phyloP scores from a whole-genome alignment of 2,329 filamentous ascomycete species.

The Aureobasidium sp. region DNA sequence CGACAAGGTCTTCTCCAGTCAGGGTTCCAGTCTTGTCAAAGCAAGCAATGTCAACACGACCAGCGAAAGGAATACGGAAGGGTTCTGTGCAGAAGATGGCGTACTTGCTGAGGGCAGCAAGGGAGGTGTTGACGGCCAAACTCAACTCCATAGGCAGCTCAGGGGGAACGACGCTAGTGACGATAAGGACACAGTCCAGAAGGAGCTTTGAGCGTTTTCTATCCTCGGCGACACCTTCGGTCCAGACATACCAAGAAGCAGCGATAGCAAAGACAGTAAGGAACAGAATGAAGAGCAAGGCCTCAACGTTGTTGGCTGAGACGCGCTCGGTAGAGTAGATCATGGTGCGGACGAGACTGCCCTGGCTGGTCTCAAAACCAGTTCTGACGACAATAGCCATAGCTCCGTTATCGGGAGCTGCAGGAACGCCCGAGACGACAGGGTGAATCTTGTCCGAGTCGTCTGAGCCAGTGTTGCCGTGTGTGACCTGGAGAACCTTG shows the following conservation, averaged over 20 bases:
- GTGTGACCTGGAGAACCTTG: conserved; percentile 92
- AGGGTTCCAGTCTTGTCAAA: conserved; percentile 98
- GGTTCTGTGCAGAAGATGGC: conserved; percentile 99
- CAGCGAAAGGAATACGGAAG: conserved; percentile 94
- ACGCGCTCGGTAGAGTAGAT: conserved; percentile 98
- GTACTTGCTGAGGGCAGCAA: conserved; percentile 87
- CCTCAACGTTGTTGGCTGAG: conserved; percentile 96
- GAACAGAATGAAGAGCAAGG: conserved; percentile 95
- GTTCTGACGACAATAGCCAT: conserved; percentile 95
- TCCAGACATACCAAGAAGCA: conserved; percentile 98
- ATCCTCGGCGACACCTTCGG: conserved; percentile 88
- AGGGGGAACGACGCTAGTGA: conserved; percentile 96
- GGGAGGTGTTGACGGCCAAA: conserved; percentile 92
- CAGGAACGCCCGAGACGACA: conserved; percentile 66
- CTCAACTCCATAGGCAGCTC: conserved; percentile 98
- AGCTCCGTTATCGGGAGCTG: conserved; percentile 88
- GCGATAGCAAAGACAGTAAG: conserved; percentile 92
- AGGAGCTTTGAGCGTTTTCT: conserved; percentile 96
- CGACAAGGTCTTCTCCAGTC: conserved; percentile 92
- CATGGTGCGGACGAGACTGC: conserved; percentile 96
- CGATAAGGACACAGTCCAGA: conserved; percentile 92
- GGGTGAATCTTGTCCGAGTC: conserved; percentile 51
- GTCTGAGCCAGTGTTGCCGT: conserved; percentile 71
- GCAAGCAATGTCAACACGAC: conserved; percentile 90
- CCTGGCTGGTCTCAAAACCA: conserved; percentile 96